phyloP scores from a whole-genome alignment of 2,329 filamentous ascomycete genomes.

The Claviceps capensis region DNA sequence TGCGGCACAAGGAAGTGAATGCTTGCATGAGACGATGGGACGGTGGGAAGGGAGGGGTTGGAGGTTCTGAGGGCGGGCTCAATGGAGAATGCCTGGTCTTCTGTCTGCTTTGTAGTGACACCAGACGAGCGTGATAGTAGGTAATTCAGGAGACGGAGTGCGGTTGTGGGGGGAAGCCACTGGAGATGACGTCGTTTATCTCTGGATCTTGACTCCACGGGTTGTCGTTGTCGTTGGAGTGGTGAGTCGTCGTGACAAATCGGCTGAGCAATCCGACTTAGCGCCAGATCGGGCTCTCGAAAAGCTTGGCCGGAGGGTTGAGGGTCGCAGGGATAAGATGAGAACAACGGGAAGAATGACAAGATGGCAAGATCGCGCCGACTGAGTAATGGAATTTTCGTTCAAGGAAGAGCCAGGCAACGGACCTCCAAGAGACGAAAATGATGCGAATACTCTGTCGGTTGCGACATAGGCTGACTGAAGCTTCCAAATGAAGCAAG shows the following conservation, averaged over 20 bases:
- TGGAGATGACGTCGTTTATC: conserved; percentile 4
- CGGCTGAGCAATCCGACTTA: neutral
- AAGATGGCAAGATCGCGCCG: too few species aligned
- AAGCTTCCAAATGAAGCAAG: too few species aligned
- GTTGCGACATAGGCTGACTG: too few species aligned
- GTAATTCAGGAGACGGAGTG: neutral
- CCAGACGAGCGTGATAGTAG: too few species aligned
- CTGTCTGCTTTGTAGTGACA: neutral
- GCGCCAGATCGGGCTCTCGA: neutral
- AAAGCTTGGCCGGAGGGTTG: neutral
- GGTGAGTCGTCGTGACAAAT: neutral
- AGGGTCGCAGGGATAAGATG: too few species aligned
- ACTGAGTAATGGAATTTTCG: too few species aligned
- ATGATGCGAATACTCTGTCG: too few species aligned
- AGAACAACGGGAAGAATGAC: too few species aligned
- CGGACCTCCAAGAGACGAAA: too few species aligned
- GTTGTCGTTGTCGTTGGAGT: neutral
- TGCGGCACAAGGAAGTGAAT: conserved; percentile 6
- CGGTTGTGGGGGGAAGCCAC: neutral
- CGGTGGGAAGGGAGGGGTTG: neutral
- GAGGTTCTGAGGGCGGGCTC: neutral
- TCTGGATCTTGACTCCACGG: neutral
- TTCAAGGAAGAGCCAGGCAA: too few species aligned
- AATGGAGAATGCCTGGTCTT: neutral
- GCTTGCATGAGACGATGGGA: conserved; percentile 6